Base-by-base conservation (phyloP, 2,329 filamentous ascomycete species). In the Aotearoamyces nothofagi region DNA sequence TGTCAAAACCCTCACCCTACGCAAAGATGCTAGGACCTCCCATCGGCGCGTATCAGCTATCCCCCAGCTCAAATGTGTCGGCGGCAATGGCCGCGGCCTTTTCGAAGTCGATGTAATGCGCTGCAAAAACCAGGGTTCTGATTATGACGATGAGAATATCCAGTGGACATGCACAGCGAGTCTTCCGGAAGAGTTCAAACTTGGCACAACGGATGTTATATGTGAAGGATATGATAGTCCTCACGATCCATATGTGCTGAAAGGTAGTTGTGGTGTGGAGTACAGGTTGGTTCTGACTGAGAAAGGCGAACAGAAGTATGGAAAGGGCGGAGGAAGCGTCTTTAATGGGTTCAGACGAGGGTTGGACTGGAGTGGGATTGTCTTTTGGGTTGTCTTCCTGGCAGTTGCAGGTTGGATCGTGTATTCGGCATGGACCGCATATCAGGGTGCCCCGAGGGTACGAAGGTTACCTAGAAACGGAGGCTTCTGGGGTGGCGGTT, bases 211-310 rank as follows among this genome's bases (percentile, higher is more conserved):
- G 8, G 86, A 96, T 37, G 87, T 96, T 31, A 61, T 84, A 8
- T 98, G 90, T 53, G 87, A 98, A 49, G 87, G 90, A 8, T 96
- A 93, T 55, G 60, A 68, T 33, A 63, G 59, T 9, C 55, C 76
- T 1, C 70, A 87, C 26, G 90, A 96, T 50, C 71, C 72, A 0
- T 92, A 83, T 51, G 68, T 96, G n/a, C 57, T 96, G 30, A 84
- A 80, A 45, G 90, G 90, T 13, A 90, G 80, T 51, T 96, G 87
- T 54, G 90, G 79, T 9, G 86, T 93, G 14, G 82, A 93, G 55
- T 96, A 96, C 53, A 65, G 77, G 9, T 55, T 96, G 5, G 52
- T 78, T 1, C 58, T 96, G 29, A 96, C 86, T 1, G 71, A 77
- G 8, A 60, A 65, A 36, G 90, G 90, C 3, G 73, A 86, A 54